Evolutionary conservation across 305 asterid species (phyloP), one percentile per base, ranked within the genome.

Genomic region (Fraxinus latifolia): DNA sequence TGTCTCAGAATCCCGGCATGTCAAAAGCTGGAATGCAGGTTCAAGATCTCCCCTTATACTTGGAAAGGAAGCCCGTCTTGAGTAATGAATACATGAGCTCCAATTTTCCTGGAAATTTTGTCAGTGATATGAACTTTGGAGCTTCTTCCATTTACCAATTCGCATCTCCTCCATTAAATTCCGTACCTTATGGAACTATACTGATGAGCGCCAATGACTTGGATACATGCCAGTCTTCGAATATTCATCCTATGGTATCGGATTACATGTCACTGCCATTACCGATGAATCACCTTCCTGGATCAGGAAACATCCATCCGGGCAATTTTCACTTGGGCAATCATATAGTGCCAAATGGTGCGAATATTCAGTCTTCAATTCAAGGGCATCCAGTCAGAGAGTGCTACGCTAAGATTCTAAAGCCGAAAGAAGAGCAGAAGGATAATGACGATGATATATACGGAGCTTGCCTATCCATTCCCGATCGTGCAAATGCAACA

Each of bases 341-440:
- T 15, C 82, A 85, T 68, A 31, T 78, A 76, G 67, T 42, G 23
- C 53, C 84, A 44, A 39, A n/a, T 27, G 76, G 80, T 15, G 23
- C 34, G 3, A 60, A 14, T 8, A 36, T 79, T 39, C 88, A 80
- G 60, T 79, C 86, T 71, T 68, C 85, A 3, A n/a, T 4, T 6
- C 88, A 78, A 84, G 79, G 83, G 25, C 89, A 78, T 23, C 85
- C 76, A 36, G 60, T 74, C 5, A 79, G 83, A 71, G 91, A 88
- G 37, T 72, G 79, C 53, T 85, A 85, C 19, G 9, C 65, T 17
- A 86, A 80, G 75, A 78, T 76, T 53, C 68, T 85, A 82, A 90
- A 76, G 36, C 93, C 89, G 19, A 89, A 92, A 84, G 90, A 87
- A 78, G 96, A 90, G 87, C 87, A 87, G 77, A 86, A 77, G 81